phyloP scores from a whole-genome alignment of 306 rosid genomes.

The Ceratonia siliqua region DNA sequence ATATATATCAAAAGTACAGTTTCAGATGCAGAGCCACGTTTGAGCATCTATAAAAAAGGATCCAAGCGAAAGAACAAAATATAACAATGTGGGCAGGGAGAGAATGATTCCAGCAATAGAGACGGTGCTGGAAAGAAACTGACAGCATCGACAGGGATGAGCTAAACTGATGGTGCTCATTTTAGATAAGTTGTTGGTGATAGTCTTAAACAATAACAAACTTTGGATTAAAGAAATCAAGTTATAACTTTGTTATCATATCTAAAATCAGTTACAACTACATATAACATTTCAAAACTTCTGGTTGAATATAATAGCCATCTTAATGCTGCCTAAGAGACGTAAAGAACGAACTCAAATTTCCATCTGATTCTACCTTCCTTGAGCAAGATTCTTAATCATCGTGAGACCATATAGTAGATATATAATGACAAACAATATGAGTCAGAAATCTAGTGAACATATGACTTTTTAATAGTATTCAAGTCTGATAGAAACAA shows the following conservation, averaged over 20 bases:
- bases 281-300: background rate
- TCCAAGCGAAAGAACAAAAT: background rate
- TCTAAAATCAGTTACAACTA: conserved; percentile 5
- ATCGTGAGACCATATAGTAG: background rate
- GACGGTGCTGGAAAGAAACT: background rate
- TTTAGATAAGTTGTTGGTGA: background rate
- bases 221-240: background rate
- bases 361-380: background rate
- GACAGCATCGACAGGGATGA: background rate
- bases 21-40: background rate
- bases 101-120: background rate
- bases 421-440: background rate
- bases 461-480: background rate
- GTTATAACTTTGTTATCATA: background rate
- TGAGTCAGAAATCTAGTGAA: background rate
- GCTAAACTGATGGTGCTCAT: background rate
- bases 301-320: background rate
- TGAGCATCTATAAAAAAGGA: background rate
- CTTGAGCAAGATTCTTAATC: background rate
- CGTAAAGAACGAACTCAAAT: background rate
- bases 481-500: background rate
- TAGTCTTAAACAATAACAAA: conserved; percentile 7
- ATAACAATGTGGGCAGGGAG: background rate
- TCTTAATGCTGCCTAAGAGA: background rate
- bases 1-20: background rate